Evolutionary conservation across 2,329 filamentous ascomycete genomes (phyloP), one percentile per base, ranked within the genome.

Genomic region (Monilinia fructicola): DNA sequence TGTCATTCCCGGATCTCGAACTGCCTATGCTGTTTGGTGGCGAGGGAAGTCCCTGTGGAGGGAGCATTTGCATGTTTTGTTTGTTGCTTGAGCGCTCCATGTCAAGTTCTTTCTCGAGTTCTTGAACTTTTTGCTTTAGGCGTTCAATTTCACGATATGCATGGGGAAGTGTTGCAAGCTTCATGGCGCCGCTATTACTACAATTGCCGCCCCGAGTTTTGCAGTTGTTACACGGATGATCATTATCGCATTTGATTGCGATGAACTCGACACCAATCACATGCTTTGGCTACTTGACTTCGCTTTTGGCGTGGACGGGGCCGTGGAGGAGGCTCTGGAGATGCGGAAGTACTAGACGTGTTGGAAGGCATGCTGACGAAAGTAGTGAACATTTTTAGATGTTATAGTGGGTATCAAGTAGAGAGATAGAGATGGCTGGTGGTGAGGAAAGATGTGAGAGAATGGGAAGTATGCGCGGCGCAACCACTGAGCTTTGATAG

Each of bases 201-300:
- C 79, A 81, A 54, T 74, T 71, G 21, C 77, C 72, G 10, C 77
- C 77, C 53, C 76, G 76, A 26, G 64, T 74, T 66, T 73, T 69
- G 70, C 79, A 81, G 69, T 80, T 81, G 44, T 68, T 71, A 71
- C 79, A 81, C 12, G 79, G 79, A 61, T 74, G 69, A 31, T 73
- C 73, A 61, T 74, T 76, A 70, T 80, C 78, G 70, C 79, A 81
- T 70, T 80, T 81, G 60, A 79, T 75, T 75, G 21, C 79, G 77
- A 63, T 80, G 76, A 55, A 77, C 73, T 3, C 79, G 78, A 69
- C 79, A 81, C 73, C 77, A 76, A 67, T 77, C 75, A 73, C 79
- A 80, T 54, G 77, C 79, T 70, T 74, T 70, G 5, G 72, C 70
- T 21, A 78, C 76, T 66, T 77, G 74, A 26, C 69, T 70, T 26